Evolutionary conservation across 352 stramenopile species (phyloP), one percentile per base, ranked within the genome.

Genomic region (Thraustochytrium striatum): DNA sequence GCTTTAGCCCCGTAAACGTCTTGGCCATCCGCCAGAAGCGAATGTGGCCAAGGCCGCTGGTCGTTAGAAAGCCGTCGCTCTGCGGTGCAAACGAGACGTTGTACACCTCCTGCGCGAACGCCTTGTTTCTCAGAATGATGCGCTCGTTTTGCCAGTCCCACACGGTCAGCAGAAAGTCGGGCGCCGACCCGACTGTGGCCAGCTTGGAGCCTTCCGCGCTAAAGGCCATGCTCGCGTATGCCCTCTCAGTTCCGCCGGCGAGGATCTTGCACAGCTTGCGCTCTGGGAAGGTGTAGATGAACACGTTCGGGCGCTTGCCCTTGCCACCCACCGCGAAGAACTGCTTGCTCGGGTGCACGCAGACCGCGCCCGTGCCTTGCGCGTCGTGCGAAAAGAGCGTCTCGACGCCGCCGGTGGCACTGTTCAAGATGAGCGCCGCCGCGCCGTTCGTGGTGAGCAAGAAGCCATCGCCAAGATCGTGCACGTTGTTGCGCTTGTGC

Each of bases 1-100:
- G 83, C 85, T 98, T 98, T 7, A 97, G 86, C 1, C 93, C 93
- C 9, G 93, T 98, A 79, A 98, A 98, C 36, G 93, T 98, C n/a
- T 87, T 87, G 38, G 93, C 92, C 91, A 98, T 97, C 73, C 93
- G 93, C 93, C 93, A 98, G 82, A 97, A 95, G 2, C 93, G 91
- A 79, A 98, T 96, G 82, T 97, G 93, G 1, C 92, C 92, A 1
- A 94, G 91, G 55, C 93, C 93, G 53, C 89, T 94, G 0, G 93
- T 97, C 9, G 90, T 93, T 30, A 97, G 86, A 69, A 94, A 92
- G 7, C 91, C 91, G n/a, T 86, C 89, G 81, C 97, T 90, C 16
- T 85, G 85, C 2, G 88, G 89, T 2, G 90, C 91, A 78, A 98
- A 98, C 19, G 86, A 84, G 36, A 97, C 92, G 78, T 87, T 93